A percentile compares a stretch with the other conserved stretches of the same genome.
phyloP scores from a whole-genome alignment of 805 yeast genomes.

The Torulaspora franciscae region DNA sequence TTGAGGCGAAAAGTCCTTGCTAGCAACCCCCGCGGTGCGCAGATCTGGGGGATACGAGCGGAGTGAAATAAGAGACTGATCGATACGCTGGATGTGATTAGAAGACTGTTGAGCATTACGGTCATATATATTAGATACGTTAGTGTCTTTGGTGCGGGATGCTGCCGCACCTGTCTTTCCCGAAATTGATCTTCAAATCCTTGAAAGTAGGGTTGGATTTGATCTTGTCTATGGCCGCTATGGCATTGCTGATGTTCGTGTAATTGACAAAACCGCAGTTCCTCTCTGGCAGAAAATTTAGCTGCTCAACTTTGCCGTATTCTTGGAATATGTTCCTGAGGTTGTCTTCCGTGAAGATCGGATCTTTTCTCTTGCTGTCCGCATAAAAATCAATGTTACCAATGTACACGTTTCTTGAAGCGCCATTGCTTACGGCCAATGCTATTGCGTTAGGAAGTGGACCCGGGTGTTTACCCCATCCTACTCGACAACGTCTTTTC shows the following conservation, averaged over 20 bases:
- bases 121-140: constrained; percentile 4
- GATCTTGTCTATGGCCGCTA: constrained; percentile 87
- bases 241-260: constrained; percentile 85
- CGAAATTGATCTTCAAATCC: constrained; percentile 78
- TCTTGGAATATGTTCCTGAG: constrained; percentile 68
- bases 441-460: constrained; percentile 82
- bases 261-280: constrained; percentile 90
- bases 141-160: constrained; percentile 63
- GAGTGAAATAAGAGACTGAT: neutral
- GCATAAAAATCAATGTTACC: constrained; percentile 54
- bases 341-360: constrained; percentile 48
- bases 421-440: constrained; percentile 88
- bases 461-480: constrained; percentile 98
- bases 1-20: constrained; percentile 1
- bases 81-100: neutral
- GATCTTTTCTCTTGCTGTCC: constrained; percentile 22
- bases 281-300: constrained; percentile 77
- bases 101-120: neutral
- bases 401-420: constrained; percentile 86
- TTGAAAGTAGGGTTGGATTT: constrained; percentile 66
- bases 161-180: constrained; percentile 93
- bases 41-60: neutral
- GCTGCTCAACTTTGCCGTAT: constrained; percentile 93
- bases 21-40: constrained; percentile 1
- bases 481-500: constrained; percentile 80